Percentiles rank a stretch among this genome's conserved stretches.
Conservation (phyloP, 139 green algal genomes). For the Desmodesmus armatus region DNA sequence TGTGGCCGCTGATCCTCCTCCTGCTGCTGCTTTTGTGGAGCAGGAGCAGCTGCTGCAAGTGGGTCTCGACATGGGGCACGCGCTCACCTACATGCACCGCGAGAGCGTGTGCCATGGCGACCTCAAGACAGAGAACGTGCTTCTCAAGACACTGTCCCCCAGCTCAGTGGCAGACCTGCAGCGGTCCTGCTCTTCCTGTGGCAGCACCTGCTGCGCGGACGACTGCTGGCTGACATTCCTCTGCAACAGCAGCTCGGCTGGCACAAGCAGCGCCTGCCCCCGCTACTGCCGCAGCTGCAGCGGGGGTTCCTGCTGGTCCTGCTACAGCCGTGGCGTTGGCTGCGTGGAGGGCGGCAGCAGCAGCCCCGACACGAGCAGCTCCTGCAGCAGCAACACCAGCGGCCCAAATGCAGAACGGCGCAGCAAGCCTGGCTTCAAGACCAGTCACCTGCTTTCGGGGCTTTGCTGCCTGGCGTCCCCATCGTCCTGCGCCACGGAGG, state of each 20-base stretch:
- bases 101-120: conserved; percentile 40
- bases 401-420: not conserved
- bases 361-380: not conserved
- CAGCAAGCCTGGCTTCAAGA: not conserved
- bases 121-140: conserved; percentile 37
- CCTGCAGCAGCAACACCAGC: not conserved
- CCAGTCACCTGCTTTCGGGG: too few relatives aligned
- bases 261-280: not conserved
- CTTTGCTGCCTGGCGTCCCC: too few relatives aligned
- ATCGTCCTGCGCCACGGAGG: too few relatives aligned
- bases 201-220: not conserved
- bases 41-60: conserved; percentile 28
- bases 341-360: not conserved
- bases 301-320: conserved; percentile 25
- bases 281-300: conserved; percentile 3
- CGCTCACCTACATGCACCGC: conserved; percentile 33
- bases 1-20: not conserved
- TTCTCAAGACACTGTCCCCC: not conserved
- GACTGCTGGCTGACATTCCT: conserved; percentile 5
- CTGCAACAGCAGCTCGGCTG: not conserved
- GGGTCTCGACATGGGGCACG: conserved; percentile 22
- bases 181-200: not conserved
- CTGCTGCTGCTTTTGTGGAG: not conserved
- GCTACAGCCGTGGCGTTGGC: too few relatives aligned
- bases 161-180: not conserved